Percentiles rank a stretch among this genome's conserved stretches.
Evolutionary conservation across 1,284 basidiomycete genomes (phyloP).

Genomic region (Papiliotrema flavescens): DNA sequence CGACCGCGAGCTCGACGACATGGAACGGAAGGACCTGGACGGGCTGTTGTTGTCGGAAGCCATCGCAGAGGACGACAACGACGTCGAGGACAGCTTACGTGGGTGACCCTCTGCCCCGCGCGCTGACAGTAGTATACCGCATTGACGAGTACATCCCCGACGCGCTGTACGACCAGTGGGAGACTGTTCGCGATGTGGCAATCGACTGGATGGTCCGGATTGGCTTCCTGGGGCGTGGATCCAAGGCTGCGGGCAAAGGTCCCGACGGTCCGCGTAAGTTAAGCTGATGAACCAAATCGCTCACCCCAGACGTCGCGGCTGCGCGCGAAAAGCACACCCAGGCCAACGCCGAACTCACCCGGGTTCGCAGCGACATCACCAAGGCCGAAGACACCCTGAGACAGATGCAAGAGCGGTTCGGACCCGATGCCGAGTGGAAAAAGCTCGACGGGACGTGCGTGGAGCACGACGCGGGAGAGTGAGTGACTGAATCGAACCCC

Average conservation of each 20-base stretch:
- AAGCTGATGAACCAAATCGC: not conserved
- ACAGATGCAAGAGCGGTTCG: constrained; percentile 64
- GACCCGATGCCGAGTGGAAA: constrained; percentile 88
- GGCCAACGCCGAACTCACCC: constrained; percentile 51
- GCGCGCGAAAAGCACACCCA: constrained; percentile 59
- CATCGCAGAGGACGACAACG: constrained; percentile 46
- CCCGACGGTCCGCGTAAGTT: constrained; percentile 40
- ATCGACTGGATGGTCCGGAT: constrained; percentile 63
- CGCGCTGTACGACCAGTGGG: constrained; percentile 68
- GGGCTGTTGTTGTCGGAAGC: constrained; percentile 71
- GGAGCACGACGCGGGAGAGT: constrained; percentile 82
- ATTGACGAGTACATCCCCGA: constrained; percentile 85
- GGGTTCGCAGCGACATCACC: constrained; percentile 24
- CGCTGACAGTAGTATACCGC: constrained; percentile 63
- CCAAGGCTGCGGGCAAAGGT: constrained; percentile 10
- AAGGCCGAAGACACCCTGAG: constrained; percentile 28
- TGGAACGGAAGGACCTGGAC: constrained; percentile 70
- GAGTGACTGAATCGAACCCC: constrained; percentile 44
- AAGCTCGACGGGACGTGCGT: constrained; percentile 83
- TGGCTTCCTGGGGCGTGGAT: constrained; percentile 56
- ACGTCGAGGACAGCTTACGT: constrained; percentile 28
- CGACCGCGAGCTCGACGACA: constrained; percentile 58
- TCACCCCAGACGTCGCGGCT: constrained; percentile 35
- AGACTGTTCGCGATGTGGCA: constrained; percentile 63
- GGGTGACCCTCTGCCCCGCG: not conserved